These are phyloP conservation scores for Chytriomyces sp. DNA, from an alignment of 192 early-diverging fungal species.

Conservation along the genomic window DNA sequence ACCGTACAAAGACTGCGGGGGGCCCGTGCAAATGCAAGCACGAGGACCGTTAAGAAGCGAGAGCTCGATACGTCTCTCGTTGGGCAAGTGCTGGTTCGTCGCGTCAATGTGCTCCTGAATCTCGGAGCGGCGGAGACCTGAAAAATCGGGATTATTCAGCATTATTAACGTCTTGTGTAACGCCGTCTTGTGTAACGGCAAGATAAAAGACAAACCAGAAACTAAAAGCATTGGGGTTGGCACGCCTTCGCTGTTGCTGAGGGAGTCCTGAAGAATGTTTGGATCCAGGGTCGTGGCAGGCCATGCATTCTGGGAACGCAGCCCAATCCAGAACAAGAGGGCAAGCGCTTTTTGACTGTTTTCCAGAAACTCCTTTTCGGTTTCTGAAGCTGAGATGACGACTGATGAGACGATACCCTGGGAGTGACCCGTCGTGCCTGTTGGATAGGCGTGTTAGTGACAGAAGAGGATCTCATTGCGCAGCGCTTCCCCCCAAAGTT, in stretches of 20 bases:
- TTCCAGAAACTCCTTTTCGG: constrained; percentile 76
- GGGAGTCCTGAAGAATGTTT: constrained; percentile 86
- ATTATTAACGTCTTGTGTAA: no score
- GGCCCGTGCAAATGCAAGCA: constrained; percentile 86
- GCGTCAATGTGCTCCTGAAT: constrained; percentile 84
- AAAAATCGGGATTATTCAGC: no score
- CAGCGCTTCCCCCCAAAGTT: neutral
- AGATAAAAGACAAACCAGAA: constrained; percentile 50
- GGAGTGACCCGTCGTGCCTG: constrained; percentile 84
- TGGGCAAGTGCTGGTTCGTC: constrained; percentile 84
- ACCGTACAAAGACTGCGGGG: constrained; percentile 89
- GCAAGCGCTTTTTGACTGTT: constrained; percentile 81
- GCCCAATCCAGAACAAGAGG: constrained; percentile 82
- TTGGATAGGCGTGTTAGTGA: neutral
- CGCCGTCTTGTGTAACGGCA: no score
- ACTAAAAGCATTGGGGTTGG: constrained; percentile 93
- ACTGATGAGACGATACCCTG: constrained; percentile 89
- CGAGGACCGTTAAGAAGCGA: constrained; percentile 93
- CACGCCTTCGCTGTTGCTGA: constrained; percentile 86
- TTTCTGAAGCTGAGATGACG: constrained; percentile 77
- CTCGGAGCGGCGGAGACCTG: constrained; percentile 77
- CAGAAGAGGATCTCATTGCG: neutral
- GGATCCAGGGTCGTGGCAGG: constrained; percentile 84
- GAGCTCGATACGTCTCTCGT: constrained; percentile 81
- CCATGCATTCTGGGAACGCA: constrained; percentile 79